phyloP scores from a whole-genome alignment of 768 basidiomycete species.

The Russula compacta region DNA sequence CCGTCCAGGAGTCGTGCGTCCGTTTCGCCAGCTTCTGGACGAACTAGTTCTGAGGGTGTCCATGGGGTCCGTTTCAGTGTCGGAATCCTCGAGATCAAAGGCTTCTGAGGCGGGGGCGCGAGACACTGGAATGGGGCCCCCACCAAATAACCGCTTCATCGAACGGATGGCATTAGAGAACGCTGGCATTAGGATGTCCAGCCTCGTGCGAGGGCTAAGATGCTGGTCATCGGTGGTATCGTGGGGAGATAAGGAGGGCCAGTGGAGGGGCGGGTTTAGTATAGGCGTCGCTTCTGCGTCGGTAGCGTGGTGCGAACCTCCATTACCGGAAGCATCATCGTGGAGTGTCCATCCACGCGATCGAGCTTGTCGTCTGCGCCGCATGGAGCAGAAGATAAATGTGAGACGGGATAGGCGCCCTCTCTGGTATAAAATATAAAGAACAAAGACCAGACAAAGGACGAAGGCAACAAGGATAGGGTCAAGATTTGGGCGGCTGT shows the following conservation, averaged over 20 bases:
- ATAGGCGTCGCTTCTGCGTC: slow-evolving; percentile 14
- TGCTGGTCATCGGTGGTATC: not conserved
- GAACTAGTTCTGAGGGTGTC: slow-evolving; percentile 1
- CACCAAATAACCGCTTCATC: slow-evolving; percentile 5
- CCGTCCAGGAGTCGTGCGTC: not conserved
- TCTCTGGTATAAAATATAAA: not conserved
- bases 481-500: slow-evolving; percentile 6
- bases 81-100: slow-evolving; percentile 8
- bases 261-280: not conserved
- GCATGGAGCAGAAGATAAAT: slow-evolving; percentile 2
- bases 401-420: slow-evolving; percentile 1
- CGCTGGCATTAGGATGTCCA: not conserved
- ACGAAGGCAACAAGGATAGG: not conserved
- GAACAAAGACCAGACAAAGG: not conserved
- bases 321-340: not conserved
- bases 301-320: not conserved
- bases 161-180: slow-evolving; percentile 1
- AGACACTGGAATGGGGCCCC: slow-evolving; percentile 9
- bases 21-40: not conserved
- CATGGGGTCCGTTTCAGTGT: not conserved
- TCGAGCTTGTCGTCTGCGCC: not conserved
- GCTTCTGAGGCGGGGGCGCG: not conserved
- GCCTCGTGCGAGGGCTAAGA: not conserved
- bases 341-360: not conserved
- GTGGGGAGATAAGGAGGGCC: not conserved